These are phyloP conservation scores for Aspergillus sp. DNA, from an alignment of 2,329 filamentous ascomycete species.

Conservation along the genomic window DNA sequence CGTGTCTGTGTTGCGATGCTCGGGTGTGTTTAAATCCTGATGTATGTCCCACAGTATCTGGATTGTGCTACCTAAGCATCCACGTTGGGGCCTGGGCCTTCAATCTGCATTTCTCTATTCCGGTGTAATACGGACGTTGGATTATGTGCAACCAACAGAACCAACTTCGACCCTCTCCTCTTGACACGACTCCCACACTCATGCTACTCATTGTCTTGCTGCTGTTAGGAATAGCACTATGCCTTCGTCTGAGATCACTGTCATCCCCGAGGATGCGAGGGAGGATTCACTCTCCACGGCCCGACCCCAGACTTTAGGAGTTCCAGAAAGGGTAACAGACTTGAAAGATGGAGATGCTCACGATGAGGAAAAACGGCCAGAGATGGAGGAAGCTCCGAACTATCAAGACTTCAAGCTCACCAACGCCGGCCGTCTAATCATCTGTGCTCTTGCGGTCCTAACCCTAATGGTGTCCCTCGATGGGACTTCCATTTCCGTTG, in stretches of 20 bases:
- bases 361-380: not conserved
- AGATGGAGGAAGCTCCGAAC: not conserved
- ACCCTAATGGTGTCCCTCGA: constrained; percentile 65
- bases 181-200: not conserved
- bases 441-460: constrained; percentile 43
- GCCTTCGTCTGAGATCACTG: not conserved
- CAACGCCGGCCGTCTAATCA: constrained; percentile 9
- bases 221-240: not conserved
- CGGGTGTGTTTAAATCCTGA: not conserved
- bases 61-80: not conserved
- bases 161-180: not conserved
- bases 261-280: not conserved
- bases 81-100: not conserved
- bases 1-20: not conserved
- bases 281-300: not conserved
- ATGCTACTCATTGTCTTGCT: not conserved
- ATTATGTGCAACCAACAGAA: not conserved
- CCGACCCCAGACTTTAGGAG: not conserved
- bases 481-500: constrained; percentile 65
- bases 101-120: not conserved
- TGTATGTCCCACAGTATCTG: not conserved
- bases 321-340: not conserved
- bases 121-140: not conserved
- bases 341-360: not conserved
- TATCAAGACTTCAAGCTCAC: constrained; percentile 12